phyloP scores from a whole-genome alignment of 345 rosid genomes.

The Psidium friedrichsthalianum region DNA sequence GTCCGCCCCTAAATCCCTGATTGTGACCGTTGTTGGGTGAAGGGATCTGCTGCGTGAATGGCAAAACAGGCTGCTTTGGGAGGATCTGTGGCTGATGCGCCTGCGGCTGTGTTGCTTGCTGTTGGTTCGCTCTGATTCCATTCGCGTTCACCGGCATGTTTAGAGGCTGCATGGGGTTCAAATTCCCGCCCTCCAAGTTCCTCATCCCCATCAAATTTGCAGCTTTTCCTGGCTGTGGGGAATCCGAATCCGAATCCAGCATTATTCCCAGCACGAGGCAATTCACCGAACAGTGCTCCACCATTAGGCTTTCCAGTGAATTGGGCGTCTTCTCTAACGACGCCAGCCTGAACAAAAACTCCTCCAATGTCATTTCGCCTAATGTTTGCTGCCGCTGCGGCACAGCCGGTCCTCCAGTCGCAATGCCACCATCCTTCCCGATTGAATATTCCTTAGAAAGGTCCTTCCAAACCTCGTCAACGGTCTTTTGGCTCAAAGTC shows the following conservation, averaged over 20 bases:
- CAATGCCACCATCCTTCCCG: constrained; percentile 22
- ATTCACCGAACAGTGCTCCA: constrained; percentile 41
- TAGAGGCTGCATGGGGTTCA: constrained; percentile 36
- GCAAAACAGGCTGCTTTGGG: constrained; percentile 7
- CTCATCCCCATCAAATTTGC: constrained; percentile 20
- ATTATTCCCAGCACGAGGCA: constrained; percentile 11
- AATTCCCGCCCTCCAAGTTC: constrained; percentile 18
- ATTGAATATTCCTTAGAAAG: constrained; percentile 41
- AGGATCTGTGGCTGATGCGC: constrained; percentile 28
- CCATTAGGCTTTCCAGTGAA: constrained; percentile 21
- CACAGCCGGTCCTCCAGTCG: constrained; percentile 14
- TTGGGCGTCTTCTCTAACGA: constrained; percentile 68
- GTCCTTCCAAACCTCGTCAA: constrained; percentile 89
- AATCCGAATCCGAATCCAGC: constrained; percentile 34
- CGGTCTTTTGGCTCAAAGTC: constrained; percentile 77
- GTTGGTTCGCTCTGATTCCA: constrained; percentile 44
- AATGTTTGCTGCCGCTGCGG: constrained; percentile 83
- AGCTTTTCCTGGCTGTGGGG: constrained; percentile 38
- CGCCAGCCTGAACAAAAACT: constrained; percentile 83
- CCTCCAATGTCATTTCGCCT: constrained; percentile 93
- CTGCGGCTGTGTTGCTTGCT: constrained; percentile 11
- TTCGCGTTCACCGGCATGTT: constrained; percentile 51
- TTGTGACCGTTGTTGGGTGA: constrained; percentile 23
- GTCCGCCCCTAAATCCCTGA: constrained; percentile 56
- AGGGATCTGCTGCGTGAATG: constrained; percentile 25